These are phyloP conservation scores for Alternaria sp. DNA, from an alignment of 2,329 filamentous ascomycete genomes.

Conservation along the genomic window DNA sequence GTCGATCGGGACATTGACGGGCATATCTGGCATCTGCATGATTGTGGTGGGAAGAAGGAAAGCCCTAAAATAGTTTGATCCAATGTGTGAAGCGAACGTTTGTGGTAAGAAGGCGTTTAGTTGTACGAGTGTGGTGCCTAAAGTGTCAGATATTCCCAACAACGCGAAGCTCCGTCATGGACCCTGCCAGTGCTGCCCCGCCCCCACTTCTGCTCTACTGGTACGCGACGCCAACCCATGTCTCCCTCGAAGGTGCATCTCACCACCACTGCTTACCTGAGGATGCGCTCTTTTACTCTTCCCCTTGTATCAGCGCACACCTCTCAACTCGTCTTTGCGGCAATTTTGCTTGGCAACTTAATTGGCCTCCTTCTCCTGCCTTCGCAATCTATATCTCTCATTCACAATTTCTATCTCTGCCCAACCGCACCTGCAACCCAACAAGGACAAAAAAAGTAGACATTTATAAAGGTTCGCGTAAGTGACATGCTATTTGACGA, in stretches of 20 bases:
- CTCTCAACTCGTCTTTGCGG: not conserved
- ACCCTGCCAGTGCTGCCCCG: slow-evolving; percentile 33
- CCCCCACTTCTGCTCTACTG: slow-evolving; percentile 30
- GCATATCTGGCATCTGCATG: slow-evolving; percentile 61
- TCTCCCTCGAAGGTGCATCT: slow-evolving; percentile 6
- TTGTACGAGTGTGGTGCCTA: slow-evolving; percentile 25
- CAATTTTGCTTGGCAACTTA: not conserved
- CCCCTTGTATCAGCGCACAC: not conserved
- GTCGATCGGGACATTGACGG: slow-evolving; percentile 83
- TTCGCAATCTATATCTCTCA: not conserved
- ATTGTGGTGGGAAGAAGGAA: slow-evolving; percentile 10
- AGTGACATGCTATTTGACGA: too few relatives aligned
- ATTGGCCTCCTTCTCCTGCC: not conserved
- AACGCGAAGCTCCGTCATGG: slow-evolving; percentile 23
- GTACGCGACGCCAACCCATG: slow-evolving; percentile 2
- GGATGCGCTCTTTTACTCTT: not conserved
- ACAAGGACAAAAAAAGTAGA: too few relatives aligned
- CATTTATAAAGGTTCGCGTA: too few relatives aligned
- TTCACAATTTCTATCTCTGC: too few relatives aligned
- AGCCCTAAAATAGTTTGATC: not conserved
- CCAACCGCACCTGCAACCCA: too few relatives aligned
- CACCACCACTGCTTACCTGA: not conserved
- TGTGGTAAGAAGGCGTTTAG: not conserved
- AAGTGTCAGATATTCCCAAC: slow-evolving; percentile 24
- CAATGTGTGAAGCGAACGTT: slow-evolving; percentile 34